Conservation (phyloP, 2,329 filamentous ascomycete species). For the Fusarium longipes region DNA sequence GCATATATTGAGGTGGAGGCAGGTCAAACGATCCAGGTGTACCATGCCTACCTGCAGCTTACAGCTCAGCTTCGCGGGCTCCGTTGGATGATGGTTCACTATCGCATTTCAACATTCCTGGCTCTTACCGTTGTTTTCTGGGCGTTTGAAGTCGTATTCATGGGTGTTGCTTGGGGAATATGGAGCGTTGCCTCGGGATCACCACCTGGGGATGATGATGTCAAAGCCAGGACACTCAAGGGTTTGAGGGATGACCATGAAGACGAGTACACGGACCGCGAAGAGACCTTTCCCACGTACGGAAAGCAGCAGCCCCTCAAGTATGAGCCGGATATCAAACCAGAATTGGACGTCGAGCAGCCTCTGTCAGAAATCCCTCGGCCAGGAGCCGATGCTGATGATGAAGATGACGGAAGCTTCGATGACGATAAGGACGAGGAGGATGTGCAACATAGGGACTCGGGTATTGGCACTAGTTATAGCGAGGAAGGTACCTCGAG, state of each 20-base stretch:
- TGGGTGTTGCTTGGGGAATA: constrained; percentile 72
- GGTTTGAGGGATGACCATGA: constrained; percentile 43
- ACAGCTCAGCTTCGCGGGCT: constrained; percentile 81
- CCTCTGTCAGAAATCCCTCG: constrained; percentile 51
- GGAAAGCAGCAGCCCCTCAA: constrained; percentile 56
- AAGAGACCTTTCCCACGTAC: constrained; percentile 58
- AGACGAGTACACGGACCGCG: constrained; percentile 54
- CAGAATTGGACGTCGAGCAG: constrained; percentile 48
- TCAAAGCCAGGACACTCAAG: constrained; percentile 18
- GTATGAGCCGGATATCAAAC: constrained; percentile 54
- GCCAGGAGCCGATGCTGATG: constrained; percentile 58
- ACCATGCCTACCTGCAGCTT: constrained; percentile 74
- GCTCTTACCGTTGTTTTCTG: constrained; percentile 80
- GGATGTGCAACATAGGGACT: constrained; percentile 52
- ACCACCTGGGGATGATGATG: constrained; percentile 11
- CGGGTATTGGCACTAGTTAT: constrained; percentile 66
- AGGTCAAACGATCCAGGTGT: constrained; percentile 78
- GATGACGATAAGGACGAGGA: constrained; percentile 53
- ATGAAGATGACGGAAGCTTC: constrained; percentile 54
- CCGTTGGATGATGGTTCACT: constrained; percentile 87
- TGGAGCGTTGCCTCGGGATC: constrained; percentile 55
- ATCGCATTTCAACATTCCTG: constrained; percentile 76
- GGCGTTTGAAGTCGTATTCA: constrained; percentile 76
- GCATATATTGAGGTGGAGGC: constrained; percentile 75
- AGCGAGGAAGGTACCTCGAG: constrained; percentile 53